A percentile compares a stretch with the other conserved stretches of the same genome.
Conservation (phyloP, 345 rosid genomes). For the Nephelium lappaceum region DNA sequence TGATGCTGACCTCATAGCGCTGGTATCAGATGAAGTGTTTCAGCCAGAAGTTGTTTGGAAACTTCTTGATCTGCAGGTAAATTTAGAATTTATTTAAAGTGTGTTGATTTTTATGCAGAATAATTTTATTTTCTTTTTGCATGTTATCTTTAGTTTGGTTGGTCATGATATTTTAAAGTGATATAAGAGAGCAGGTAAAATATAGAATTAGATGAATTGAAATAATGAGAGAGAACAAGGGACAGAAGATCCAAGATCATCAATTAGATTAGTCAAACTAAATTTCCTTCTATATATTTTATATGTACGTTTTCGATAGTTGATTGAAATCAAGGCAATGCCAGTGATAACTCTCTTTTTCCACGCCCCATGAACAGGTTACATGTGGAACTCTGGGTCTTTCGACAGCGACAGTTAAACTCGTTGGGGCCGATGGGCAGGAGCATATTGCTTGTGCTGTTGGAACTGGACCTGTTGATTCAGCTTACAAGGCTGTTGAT, state of each 20-base stretch:
- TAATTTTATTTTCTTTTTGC: neutral
- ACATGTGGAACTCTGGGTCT: conserved; percentile 94
- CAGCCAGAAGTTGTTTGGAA: conserved; percentile 89
- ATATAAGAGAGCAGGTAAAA: neutral
- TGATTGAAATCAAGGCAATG: neutral
- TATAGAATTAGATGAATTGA: neutral
- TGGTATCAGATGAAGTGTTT: conserved; percentile 96
- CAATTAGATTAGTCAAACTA: neutral
- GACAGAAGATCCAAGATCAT: neutral
- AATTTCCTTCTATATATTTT: conserved; percentile 10
- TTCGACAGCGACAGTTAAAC: conserved; percentile 92
- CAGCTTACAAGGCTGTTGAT: conserved; percentile 96
- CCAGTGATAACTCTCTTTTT: neutral
- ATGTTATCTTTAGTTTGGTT: neutral
- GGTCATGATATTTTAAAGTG: neutral
- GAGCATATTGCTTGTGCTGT: conserved; percentile 80
- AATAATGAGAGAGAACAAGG: neutral
- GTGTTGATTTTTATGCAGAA: neutral
- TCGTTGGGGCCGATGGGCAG: conserved; percentile 60
- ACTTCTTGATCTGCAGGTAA: conserved; percentile 84
- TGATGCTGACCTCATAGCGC: conserved; percentile 85
- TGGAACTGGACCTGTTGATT: conserved; percentile 96
- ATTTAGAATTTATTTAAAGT: neutral
- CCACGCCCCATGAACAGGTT: conserved; percentile 48
- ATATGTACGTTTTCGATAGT: neutral